Conservation (phyloP, 129 eudicot species). For the Escallonia rubra region DNA sequence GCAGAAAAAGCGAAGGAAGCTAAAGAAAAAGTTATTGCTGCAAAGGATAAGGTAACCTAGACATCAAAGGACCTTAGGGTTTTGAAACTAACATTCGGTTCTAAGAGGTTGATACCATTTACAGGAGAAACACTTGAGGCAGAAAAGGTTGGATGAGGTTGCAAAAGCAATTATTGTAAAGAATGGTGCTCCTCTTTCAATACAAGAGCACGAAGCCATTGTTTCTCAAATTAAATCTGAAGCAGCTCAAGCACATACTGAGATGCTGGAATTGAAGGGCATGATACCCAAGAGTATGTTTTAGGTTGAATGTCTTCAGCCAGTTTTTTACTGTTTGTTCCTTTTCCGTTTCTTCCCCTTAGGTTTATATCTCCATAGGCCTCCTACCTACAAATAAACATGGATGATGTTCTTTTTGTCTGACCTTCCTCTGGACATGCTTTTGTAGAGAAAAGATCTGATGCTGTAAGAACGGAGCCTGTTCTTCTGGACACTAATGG, state of each 20-base stretch:
- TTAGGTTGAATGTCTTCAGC: background rate
- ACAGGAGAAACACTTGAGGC: slow-evolving; percentile 63
- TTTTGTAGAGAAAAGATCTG: slow-evolving; percentile 44
- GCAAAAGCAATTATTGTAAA: slow-evolving; percentile 51
- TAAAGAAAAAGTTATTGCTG: slow-evolving; percentile 40
- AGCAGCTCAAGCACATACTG: slow-evolving; percentile 62
- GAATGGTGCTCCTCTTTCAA: slow-evolving; percentile 59
- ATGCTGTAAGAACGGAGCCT: slow-evolving; percentile 57
- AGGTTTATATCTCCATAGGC: background rate
- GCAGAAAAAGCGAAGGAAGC: slow-evolving; percentile 55
- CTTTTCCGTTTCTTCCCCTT: background rate
- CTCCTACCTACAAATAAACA: background rate
- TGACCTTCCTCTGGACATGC: background rate
- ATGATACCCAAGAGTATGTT: slow-evolving; percentile 40
- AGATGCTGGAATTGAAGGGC: slow-evolving; percentile 46
- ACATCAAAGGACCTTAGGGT: background rate
- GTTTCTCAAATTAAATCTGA: slow-evolving; percentile 37
- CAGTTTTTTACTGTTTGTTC: too few species aligned
- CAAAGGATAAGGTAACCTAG: slow-evolving; percentile 52
- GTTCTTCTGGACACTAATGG: slow-evolving; percentile 41
- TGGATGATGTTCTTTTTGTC: background rate
- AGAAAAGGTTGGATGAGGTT: slow-evolving; percentile 53
- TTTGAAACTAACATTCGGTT: background rate
- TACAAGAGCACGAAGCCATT: slow-evolving; percentile 56
- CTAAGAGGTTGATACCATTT: slow-evolving; percentile 1